A percentile compares a stretch with the other conserved stretches of the same genome.
Evolutionary conservation across 2,329 filamentous ascomycete genomes (phyloP).

Genomic region (Aureobasidium subglaciale): DNA sequence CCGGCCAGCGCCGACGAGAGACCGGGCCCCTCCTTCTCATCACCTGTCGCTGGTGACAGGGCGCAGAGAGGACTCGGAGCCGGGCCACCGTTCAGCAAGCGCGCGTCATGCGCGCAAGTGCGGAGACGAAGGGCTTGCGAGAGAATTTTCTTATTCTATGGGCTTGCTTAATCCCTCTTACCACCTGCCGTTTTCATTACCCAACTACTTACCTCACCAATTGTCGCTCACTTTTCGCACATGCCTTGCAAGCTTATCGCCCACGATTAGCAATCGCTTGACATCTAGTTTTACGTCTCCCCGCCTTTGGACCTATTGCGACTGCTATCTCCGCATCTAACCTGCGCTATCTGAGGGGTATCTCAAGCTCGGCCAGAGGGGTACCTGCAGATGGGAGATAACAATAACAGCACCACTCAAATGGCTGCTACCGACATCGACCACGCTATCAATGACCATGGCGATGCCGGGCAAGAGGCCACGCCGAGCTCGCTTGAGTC

Average conservation of each 20-base stretch:
- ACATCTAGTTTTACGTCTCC: constrained; percentile 10
- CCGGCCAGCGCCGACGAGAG: constrained; percentile 7
- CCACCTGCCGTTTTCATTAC: constrained; percentile 36
- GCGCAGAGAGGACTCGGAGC: constrained; percentile 14
- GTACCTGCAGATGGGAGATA: constrained; percentile 47
- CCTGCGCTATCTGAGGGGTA: constrained; percentile 15
- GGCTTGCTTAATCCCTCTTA: constrained; percentile 16
- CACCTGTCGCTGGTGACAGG: not conserved
- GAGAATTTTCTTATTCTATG: constrained; percentile 15
- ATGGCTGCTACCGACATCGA: constrained; percentile 33
- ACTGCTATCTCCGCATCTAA: constrained; percentile 13
- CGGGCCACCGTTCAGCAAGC: constrained; percentile 12
- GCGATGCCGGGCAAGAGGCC: constrained; percentile 37
- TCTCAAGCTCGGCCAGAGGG: constrained; percentile 23
- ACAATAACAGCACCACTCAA: constrained; percentile 21
- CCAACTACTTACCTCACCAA: constrained; percentile 43
- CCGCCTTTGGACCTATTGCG: constrained; percentile 14
- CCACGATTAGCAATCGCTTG: constrained; percentile 19
- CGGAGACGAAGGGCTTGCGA: constrained; percentile 2
- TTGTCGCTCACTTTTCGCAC: constrained; percentile 24
- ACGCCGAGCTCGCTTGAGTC: constrained; percentile 44
- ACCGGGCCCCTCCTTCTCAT: constrained; percentile 5
- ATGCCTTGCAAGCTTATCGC: constrained; percentile 16
- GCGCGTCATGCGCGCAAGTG: constrained; percentile 3
- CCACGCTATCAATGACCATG: constrained; percentile 36